Conservation (phyloP, 192 early-diverging fungal genomes). For the Linnemannia elongata region DNA sequence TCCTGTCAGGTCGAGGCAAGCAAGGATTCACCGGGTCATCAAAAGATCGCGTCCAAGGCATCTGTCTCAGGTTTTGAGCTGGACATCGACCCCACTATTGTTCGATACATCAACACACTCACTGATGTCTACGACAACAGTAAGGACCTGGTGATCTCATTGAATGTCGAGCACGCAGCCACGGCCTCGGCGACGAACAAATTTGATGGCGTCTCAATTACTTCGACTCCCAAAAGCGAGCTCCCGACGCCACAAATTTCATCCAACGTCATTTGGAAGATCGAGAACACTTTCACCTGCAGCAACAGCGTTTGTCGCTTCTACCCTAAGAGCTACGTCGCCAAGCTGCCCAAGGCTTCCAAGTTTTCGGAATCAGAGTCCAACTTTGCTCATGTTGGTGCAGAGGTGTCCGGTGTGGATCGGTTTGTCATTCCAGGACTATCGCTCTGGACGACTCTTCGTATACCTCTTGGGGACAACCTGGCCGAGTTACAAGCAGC, state of each 20-base stretch:
- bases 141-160: conserved; percentile 66
- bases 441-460: conserved; percentile 62
- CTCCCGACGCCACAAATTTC: neutral
- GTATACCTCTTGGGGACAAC: conserved; percentile 60
- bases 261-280: conserved; percentile 58
- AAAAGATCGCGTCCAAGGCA: conserved; percentile 65
- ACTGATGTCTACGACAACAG: conserved; percentile 73
- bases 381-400: conserved; percentile 41
- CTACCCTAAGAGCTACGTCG: conserved; percentile 65
- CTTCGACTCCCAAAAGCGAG: conserved; percentile 21
- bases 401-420: conserved; percentile 58
- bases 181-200: conserved; percentile 2
- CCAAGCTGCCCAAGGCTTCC: conserved; percentile 51
- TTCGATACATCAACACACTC: conserved; percentile 74
- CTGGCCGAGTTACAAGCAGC: conserved; percentile 34
- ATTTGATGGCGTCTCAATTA: neutral
- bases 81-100: conserved; percentile 76
- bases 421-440: conserved; percentile 68
- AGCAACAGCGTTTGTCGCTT: conserved; percentile 63
- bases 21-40: conserved; percentile 53
- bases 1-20: conserved; percentile 62
- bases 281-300: conserved; percentile 64
- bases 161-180: conserved; percentile 59
- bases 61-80: conserved; percentile 80
- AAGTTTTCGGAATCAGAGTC: conserved; percentile 48